Evolutionary conservation across 2,329 filamentous ascomycete genomes (phyloP).

Genomic region (Colletotrichum orchidophilum): DNA sequence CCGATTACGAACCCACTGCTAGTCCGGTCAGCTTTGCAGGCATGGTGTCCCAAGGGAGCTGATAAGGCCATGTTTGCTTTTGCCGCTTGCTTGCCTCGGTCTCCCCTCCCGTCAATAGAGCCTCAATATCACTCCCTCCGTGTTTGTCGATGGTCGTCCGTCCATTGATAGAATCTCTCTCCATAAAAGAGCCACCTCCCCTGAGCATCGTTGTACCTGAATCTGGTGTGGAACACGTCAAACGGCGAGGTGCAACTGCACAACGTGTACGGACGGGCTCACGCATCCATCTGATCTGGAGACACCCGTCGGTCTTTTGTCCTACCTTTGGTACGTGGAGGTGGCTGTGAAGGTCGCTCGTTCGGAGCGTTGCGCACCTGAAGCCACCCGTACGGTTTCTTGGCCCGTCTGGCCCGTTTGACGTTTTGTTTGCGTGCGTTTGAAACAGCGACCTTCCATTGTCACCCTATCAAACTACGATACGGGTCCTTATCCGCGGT

Average conservation of each 20-base stretch:
- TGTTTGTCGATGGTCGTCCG: neutral
- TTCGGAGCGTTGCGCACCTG: constrained; percentile 27
- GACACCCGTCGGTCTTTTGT: neutral
- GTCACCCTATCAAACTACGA: constrained; percentile 28
- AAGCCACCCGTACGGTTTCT: constrained; percentile 9
- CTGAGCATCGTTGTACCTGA: constrained; percentile 18
- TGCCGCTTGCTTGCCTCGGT: neutral
- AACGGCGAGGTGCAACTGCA: constrained; percentile 14
- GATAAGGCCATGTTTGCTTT: neutral
- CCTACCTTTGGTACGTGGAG: constrained; percentile 1
- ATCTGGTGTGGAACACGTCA: constrained; percentile 17
- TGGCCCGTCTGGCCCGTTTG: constrained; percentile 28
- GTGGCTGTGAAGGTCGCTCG: constrained; percentile 27
- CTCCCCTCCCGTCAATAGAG: constrained; percentile 12
- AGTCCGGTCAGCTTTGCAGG: constrained; percentile 20
- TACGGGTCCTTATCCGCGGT: neutral
- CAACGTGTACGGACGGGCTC: constrained; percentile 1
- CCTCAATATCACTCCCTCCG: constrained; percentile 8
- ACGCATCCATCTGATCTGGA: constrained; percentile 12
- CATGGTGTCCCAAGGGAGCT: constrained; percentile 15
- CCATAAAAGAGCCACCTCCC: neutral
- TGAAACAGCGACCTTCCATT: constrained; percentile 27
- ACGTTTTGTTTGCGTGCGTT: constrained; percentile 25
- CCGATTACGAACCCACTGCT: constrained; percentile 21
- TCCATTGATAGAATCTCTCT: neutral